Conservation (phyloP, 164 flowering plant species). For the Berberis thunbergii region DNA sequence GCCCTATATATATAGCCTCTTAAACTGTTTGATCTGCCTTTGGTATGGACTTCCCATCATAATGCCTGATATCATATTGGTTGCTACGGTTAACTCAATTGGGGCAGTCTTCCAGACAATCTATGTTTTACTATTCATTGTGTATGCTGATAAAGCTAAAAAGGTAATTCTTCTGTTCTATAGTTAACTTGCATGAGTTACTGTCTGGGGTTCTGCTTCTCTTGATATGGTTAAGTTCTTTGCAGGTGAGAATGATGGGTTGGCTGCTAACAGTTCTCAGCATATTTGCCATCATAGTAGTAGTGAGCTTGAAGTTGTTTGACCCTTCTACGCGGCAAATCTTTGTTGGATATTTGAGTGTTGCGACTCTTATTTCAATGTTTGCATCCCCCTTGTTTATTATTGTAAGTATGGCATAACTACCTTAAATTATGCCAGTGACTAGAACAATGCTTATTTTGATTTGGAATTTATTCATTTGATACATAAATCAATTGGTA, state of each 20-base stretch:
- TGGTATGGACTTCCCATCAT: conserved; percentile 74
- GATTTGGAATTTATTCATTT: too few relatives aligned
- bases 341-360: conserved; percentile 60
- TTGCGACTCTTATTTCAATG: conserved; percentile 71
- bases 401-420: conserved; percentile 34
- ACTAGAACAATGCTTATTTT: neutral
- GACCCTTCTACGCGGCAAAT: conserved; percentile 32
- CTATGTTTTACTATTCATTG: conserved; percentile 43
- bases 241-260: conserved; percentile 54
- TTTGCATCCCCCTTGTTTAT: conserved; percentile 73
- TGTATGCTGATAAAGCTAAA: conserved; percentile 31
- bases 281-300: conserved; percentile 30
- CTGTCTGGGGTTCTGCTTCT: neutral
- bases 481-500: neutral
- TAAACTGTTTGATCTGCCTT: conserved; percentile 75
- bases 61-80: conserved; percentile 54
- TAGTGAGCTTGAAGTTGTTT: conserved; percentile 34
- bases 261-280: conserved; percentile 36
- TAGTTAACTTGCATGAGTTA: neutral
- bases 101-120: conserved; percentile 52
- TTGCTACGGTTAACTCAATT: conserved; percentile 54
- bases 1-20: conserved; percentile 65
- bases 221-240: neutral
- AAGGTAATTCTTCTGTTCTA: conserved; percentile 25
- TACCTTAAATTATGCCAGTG: neutral